Base-by-base conservation (phyloP, 2,329 filamentous ascomycete species). In the Epicoccum nigrum region DNA sequence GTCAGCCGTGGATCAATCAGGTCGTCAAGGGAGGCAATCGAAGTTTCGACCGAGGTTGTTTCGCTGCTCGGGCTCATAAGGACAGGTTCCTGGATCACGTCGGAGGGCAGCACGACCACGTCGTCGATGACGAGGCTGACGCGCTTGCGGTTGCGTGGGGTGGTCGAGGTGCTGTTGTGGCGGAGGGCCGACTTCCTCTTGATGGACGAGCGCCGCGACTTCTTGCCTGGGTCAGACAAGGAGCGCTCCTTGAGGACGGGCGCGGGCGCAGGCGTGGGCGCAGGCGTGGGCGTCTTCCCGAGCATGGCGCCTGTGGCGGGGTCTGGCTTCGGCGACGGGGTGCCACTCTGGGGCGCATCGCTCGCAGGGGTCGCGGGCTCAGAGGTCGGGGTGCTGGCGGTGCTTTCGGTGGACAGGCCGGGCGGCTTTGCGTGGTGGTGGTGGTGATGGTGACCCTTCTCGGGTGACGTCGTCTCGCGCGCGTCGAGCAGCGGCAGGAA, bases 121-220 rank as follows among this genome's bases (percentile, higher is more conserved):
- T 71, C 70, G 51, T 73, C 68, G 30, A 73, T 71, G 45, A 70
- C 65, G 33, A 73, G 56, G 54, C 65, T 70, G 49, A 73, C 71
- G 34, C 71, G 58, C 54, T 73, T 73, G 43, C 71, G 58, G 27
- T 60, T 49, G 17, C 46, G 42, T 20, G 58, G 50, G 21, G 59
- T 25, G 23, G n/a, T n/a, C n/a, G n/a, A n/a, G n/a, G 1, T 59
- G 53, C 63, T 65, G 47, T 53, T 61, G 20, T 59, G 55, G 44
- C 68, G 62, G 23, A 73, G 61, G 13, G 69, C 62, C 4, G 71
- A 73, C 43, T 71, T 72, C 60, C 68, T 70, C 60, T 68, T 70
- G 43, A 60, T 58, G 6, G 59, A 43, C 2, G 64, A 53, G 19
- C 69, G 64, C 33, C 64, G 70, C 15, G 61, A 40, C 47, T 68